phyloP scores from a whole-genome alignment of 2,329 filamentous ascomycete genomes.

The Trichoderma afroharzianum region DNA sequence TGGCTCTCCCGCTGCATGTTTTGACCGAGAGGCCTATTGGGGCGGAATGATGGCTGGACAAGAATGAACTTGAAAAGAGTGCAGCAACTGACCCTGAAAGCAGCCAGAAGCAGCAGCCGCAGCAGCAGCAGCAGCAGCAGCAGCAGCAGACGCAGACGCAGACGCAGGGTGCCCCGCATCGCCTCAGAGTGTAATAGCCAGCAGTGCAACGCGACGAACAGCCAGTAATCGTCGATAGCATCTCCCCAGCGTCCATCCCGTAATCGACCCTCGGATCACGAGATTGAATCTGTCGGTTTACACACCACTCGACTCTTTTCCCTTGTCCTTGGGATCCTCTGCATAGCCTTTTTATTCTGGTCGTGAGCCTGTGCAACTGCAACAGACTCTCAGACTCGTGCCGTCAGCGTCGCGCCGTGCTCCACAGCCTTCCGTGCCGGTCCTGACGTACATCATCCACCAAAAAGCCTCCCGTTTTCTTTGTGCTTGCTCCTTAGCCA shows the following conservation, averaged over 20 bases:
- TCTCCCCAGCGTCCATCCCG: not conserved
- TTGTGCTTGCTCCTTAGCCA: conserved; percentile 15
- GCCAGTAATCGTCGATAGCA: not conserved
- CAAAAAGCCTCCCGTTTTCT: conserved; percentile 18
- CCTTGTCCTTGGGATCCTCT: not conserved
- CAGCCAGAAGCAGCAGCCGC: conserved; percentile 11
- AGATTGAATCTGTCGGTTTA: not conserved
- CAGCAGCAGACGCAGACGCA: conserved; percentile 3
- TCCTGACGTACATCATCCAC: conserved; percentile 20
- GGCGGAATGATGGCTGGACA: conserved; percentile 11
- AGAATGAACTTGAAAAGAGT: not conserved
- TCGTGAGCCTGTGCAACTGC: conserved; percentile 16
- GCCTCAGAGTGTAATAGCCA: conserved; percentile 13
- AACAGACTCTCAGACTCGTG: conserved; percentile 7
- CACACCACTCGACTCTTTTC: not conserved
- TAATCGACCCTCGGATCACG: not conserved
- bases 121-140: too few relatives aligned
- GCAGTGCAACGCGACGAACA: not conserved
- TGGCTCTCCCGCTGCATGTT: not conserved
- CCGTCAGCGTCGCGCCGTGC: conserved; percentile 19
- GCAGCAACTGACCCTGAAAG: conserved; percentile 10
- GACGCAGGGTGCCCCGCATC: conserved; percentile 18
- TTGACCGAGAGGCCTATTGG: not conserved
- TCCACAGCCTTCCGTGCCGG: conserved; percentile 19
- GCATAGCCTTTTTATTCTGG: conserved; percentile 6